These are phyloP conservation scores for Ilyonectria robusta DNA, from an alignment of 2,329 filamentous ascomycete species.

Conservation along the genomic window DNA sequence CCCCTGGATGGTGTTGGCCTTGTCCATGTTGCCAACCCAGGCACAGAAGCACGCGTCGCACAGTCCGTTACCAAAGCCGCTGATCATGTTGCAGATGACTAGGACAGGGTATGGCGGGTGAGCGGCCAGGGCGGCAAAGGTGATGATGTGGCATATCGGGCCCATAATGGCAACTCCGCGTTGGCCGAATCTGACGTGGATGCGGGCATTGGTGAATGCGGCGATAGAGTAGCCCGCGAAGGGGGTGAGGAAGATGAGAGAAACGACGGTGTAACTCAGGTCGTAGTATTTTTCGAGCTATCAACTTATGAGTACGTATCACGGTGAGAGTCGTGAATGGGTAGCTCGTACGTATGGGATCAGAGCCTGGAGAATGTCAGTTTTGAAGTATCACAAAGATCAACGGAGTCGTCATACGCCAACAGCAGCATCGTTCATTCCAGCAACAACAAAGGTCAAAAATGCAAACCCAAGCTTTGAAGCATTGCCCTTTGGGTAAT, in stretches of 20 bases:
- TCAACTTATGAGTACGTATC: not conserved
- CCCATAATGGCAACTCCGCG: constrained; percentile 76
- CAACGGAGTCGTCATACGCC: constrained; percentile 59
- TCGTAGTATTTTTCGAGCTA: constrained; percentile 74
- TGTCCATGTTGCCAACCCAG: constrained; percentile 75
- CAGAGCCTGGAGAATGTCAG: constrained; percentile 40
- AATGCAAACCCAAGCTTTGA: constrained; percentile 61
- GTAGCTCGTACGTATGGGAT: constrained; percentile 40
- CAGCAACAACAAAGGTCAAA: constrained; percentile 71
- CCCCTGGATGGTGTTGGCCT: constrained; percentile 76
- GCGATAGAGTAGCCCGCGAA: constrained; percentile 74
- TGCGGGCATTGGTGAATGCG: constrained; percentile 71
- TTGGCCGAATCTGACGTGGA: constrained; percentile 74
- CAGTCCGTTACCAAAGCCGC: constrained; percentile 77
- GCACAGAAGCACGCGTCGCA: constrained; percentile 67
- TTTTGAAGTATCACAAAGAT: not conserved
- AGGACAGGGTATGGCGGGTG: constrained; percentile 77
- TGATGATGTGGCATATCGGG: constrained; percentile 71
- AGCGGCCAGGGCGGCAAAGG: constrained; percentile 71
- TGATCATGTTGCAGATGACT: constrained; percentile 73
- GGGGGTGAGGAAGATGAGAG: constrained; percentile 75
- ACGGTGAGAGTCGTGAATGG: accelerated
- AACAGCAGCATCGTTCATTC: constrained; percentile 74
- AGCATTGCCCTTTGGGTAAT: constrained; percentile 52
- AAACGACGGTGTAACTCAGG: constrained; percentile 72